Evolutionary conservation across 2,329 filamentous ascomycete genomes (phyloP).

Genomic region (Sarocladium kiliense): DNA sequence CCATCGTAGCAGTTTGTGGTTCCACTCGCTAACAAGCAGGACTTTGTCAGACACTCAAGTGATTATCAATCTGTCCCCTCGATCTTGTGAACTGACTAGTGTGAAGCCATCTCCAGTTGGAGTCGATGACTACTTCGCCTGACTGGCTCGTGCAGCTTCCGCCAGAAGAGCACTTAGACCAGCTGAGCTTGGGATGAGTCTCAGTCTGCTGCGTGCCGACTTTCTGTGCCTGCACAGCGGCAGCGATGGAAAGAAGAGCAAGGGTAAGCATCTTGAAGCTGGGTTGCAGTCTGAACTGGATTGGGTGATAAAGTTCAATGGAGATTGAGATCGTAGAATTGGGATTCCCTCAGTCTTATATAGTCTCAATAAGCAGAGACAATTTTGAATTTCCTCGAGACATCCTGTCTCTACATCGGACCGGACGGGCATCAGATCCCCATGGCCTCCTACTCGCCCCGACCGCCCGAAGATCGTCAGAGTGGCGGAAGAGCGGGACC

Average conservation of each 20-base stretch:
- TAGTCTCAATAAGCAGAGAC: too few relatives aligned
- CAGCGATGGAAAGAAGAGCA: constrained; percentile 21
- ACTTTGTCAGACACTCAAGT: too few relatives aligned
- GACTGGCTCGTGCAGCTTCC: constrained; percentile 36
- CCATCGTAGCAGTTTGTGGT: constrained; percentile 44
- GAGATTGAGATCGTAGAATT: too few relatives aligned
- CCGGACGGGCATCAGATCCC: too few relatives aligned
- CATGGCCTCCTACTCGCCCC: too few relatives aligned
- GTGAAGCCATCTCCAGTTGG: constrained; percentile 53
- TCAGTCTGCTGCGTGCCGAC: constrained; percentile 33
- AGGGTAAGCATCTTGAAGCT: constrained; percentile 1
- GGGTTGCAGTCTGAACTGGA: background rate
- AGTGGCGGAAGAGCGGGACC: too few relatives aligned
- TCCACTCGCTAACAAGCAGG: constrained; percentile 23
- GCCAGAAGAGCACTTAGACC: constrained; percentile 36
- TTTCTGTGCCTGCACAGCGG: constrained; percentile 33
- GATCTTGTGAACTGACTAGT: constrained; percentile 19
- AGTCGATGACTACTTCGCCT: constrained; percentile 42
- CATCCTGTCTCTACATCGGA: too few relatives aligned
- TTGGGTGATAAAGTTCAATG: too few relatives aligned
- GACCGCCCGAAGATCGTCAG: too few relatives aligned
- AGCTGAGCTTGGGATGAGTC: constrained; percentile 38
- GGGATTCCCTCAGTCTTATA: too few relatives aligned
- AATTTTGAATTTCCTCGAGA: too few relatives aligned
- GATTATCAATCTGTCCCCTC: too few relatives aligned